A percentile compares a stretch with the other conserved stretches of the same genome.
Conservation (phyloP, 176 grass and related monocot species). For the Musa schizocarpa region DNA sequence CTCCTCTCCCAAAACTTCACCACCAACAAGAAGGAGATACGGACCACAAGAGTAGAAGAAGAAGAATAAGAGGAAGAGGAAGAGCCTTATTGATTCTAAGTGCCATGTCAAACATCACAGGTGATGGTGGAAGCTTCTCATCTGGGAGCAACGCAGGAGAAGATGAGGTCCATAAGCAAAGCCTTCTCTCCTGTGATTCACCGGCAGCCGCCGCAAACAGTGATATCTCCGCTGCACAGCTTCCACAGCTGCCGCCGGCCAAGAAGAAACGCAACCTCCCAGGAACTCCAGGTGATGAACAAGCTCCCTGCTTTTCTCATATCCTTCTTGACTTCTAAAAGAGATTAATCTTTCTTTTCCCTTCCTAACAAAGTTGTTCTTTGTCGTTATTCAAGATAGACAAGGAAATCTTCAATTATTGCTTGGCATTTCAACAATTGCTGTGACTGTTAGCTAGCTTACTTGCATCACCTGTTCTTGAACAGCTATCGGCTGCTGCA, state of each 20-base stretch:
- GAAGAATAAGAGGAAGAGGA: not conserved
- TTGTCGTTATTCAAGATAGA: too few species aligned
- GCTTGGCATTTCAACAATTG: slow-evolving; percentile 34
- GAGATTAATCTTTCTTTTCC: not conserved
- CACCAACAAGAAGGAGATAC: not conserved
- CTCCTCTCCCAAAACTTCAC: not conserved
- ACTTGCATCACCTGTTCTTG: slow-evolving; percentile 20
- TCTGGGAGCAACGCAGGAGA: slow-evolving; percentile 25
- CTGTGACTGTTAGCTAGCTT: slow-evolving; percentile 23
- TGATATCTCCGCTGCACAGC: slow-evolving; percentile 3
- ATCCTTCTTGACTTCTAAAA: not conserved
- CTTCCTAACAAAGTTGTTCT: too few species aligned
- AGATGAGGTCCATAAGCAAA: slow-evolving; percentile 29
- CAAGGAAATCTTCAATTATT: slow-evolving; percentile 27
- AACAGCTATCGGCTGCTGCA: not conserved
- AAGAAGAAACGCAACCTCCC: slow-evolving; percentile 84
- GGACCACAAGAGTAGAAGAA: not conserved
- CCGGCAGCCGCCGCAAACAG: not conserved
- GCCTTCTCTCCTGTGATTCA: slow-evolving; percentile 11
- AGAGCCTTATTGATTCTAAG: not conserved
- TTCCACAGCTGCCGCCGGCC: slow-evolving; percentile 1
- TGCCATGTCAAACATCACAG: slow-evolving; percentile 36
- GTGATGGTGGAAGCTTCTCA: slow-evolving; percentile 37
- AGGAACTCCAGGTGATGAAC: slow-evolving; percentile 68
- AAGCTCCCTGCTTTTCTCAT: not conserved